Percentiles rank a stretch among this genome's conserved stretches.
Evolutionary conservation across 495 filamentous ascomycete species (phyloP).

Genomic region (Penicillium flavigenum): DNA sequence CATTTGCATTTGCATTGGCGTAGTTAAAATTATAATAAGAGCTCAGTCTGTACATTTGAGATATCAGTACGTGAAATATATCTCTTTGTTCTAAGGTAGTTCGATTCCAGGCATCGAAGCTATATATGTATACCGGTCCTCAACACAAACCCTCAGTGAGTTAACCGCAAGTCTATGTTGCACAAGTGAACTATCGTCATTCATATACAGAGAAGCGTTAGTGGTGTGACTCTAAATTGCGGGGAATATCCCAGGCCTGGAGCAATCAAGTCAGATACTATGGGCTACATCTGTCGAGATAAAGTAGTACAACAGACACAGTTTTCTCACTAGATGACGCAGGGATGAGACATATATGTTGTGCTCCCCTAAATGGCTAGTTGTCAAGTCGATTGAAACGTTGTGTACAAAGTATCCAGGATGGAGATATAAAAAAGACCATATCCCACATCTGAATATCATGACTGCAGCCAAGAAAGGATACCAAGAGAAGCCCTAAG

Average conservation of each 20-base stretch:
- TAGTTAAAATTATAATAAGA: too few species aligned
- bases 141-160: background rate
- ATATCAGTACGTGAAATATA: too few species aligned
- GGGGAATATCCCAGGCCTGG: background rate
- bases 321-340: background rate
- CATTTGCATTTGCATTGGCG: too few species aligned
- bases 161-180: background rate
- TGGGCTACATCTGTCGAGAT: background rate
- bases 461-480: background rate
- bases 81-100: too few species aligned
- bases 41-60: too few species aligned
- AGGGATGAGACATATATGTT: background rate
- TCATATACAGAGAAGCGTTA: background rate
- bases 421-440: background rate
- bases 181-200: background rate
- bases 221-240: background rate
- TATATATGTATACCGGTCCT: background rate
- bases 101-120: too few species aligned
- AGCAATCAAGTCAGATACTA: background rate
- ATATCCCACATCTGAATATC: too few species aligned
- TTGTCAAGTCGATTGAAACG: background rate
- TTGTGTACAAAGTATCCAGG: background rate
- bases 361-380: background rate
- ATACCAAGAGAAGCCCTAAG: background rate
- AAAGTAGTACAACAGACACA: slow-evolving; percentile 1